Percentiles rank a stretch among this genome's conserved stretches.
These are phyloP conservation scores for Alternaria gansuensis DNA, from an alignment of 2,329 filamentous ascomycete species.

Conservation along the genomic window DNA sequence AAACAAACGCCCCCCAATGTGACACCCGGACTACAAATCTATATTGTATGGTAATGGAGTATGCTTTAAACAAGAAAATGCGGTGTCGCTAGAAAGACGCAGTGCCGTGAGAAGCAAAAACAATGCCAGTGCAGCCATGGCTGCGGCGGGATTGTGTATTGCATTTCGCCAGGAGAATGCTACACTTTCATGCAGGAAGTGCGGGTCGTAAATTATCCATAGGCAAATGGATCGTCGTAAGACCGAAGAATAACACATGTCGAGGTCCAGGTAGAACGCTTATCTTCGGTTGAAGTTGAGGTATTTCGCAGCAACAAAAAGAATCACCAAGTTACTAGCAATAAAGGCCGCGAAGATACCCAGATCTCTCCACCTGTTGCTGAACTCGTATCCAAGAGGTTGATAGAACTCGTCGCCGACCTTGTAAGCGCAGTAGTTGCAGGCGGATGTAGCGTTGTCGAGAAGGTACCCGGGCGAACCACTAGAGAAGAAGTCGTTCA, in stretches of 20 bases:
- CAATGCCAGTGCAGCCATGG: not conserved
- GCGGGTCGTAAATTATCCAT: not conserved
- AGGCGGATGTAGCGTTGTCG: constrained; percentile 70
- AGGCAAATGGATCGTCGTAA: not conserved
- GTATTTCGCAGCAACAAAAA: constrained; percentile 65
- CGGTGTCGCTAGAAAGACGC: not conserved
- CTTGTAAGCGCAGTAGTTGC: constrained; percentile 83
- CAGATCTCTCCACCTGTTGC: constrained; percentile 79
- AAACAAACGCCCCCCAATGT: constrained; percentile 28
- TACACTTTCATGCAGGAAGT: not conserved
- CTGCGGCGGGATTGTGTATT: not conserved
- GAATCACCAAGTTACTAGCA: constrained; percentile 74
- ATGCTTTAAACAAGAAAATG: not conserved
- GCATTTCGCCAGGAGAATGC: not conserved
- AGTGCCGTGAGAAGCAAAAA: constrained; percentile 1
- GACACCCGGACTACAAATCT: constrained; percentile 20
- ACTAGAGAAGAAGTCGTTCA: constrained; percentile 71
- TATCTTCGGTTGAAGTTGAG: constrained; percentile 58
- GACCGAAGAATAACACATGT: not conserved
- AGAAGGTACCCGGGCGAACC: constrained; percentile 78
- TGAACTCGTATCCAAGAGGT: constrained; percentile 71
- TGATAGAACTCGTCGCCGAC: constrained; percentile 82
- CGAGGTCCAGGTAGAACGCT: constrained; percentile 7
- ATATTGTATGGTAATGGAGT: not conserved
- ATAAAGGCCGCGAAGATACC: constrained; percentile 82